phyloP scores from a whole-genome alignment of 345 rosid species.

The Eucalyptus pauciflora region DNA sequence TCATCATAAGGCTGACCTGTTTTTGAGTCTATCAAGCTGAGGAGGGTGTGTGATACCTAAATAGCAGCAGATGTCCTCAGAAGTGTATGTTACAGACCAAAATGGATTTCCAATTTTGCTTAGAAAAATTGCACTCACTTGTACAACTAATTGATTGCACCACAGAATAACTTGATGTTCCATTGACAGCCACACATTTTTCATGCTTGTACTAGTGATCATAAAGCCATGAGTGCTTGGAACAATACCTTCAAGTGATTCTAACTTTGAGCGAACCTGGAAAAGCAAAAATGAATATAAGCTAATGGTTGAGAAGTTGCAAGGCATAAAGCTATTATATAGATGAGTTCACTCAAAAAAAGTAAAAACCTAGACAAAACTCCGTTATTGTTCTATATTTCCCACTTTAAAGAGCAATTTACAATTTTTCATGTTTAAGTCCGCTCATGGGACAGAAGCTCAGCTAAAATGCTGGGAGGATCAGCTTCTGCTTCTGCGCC shows the following conservation, averaged over 20 bases:
- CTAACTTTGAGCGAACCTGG: constrained; percentile 80
- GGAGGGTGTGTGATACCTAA: constrained; percentile 96
- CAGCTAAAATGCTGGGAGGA: neutral
- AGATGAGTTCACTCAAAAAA: neutral
- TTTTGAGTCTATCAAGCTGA: constrained; percentile 75
- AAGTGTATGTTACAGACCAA: neutral
- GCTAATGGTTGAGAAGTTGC: neutral
- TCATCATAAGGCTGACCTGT: constrained; percentile 60
- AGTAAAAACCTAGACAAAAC: neutral
- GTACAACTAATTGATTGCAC: constrained; percentile 97
- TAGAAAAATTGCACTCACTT: constrained; percentile 40
- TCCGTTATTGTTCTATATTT: neutral
- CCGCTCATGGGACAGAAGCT: neutral
- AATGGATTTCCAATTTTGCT: neutral
- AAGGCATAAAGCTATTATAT: neutral
- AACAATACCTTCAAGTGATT: constrained; percentile 87
- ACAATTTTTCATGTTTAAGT: neutral
- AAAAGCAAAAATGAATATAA: neutral
- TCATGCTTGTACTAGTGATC: constrained; percentile 84
- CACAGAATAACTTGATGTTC: constrained; percentile 97
- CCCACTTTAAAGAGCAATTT: neutral
- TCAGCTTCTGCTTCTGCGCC: neutral
- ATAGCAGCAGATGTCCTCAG: constrained; percentile 14
- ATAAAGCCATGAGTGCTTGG: constrained; percentile 85
- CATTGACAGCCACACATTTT: constrained; percentile 97